phyloP scores from a whole-genome alignment of 805 yeast species.

The Candida stauntonica region DNA sequence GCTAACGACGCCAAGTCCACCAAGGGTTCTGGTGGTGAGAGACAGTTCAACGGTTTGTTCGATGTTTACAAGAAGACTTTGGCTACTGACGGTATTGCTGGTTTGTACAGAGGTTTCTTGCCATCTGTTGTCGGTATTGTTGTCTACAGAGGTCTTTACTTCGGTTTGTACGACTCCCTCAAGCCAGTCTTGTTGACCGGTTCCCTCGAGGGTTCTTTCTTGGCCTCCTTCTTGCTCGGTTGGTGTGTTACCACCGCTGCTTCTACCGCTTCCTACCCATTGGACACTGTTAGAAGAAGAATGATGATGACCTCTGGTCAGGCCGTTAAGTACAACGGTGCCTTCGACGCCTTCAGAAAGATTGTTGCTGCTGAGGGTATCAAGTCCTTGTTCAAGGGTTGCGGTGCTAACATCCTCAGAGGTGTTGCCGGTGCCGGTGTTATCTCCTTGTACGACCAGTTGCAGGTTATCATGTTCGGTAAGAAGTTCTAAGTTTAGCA shows the following conservation, averaged over 20 bases:
- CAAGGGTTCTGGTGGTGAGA: slow-evolving; percentile 78
- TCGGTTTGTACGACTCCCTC: slow-evolving; percentile 95
- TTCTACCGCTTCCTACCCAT: slow-evolving; percentile 98
- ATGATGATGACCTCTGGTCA: slow-evolving; percentile 99
- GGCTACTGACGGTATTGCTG: slow-evolving; percentile 95
- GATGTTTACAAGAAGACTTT: slow-evolving; percentile 96
- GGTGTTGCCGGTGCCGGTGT: slow-evolving; percentile 99
- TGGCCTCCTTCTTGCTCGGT: slow-evolving; percentile 94
- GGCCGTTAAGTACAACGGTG: slow-evolving; percentile 94
- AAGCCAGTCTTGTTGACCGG: slow-evolving; percentile 94
- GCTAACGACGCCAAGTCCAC: slow-evolving; percentile 93
- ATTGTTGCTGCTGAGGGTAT: slow-evolving; percentile 97
- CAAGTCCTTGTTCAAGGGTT: slow-evolving; percentile 92
- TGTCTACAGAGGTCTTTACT: slow-evolving; percentile 99
- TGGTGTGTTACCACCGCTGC: slow-evolving; percentile 99
- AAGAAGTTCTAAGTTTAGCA: slow-evolving; percentile 63
- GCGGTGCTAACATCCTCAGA: slow-evolving; percentile 99
- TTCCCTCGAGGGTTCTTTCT: slow-evolving; percentile 89
- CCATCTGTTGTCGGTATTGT: slow-evolving; percentile 97
- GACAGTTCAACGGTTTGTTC: slow-evolving; percentile 95
- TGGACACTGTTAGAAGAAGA: slow-evolving; percentile 99
- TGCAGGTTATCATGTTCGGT: slow-evolving; percentile 92
- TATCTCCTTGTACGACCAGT: slow-evolving; percentile 95
- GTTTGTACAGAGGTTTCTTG: slow-evolving; percentile 99
- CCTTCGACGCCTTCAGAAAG: slow-evolving; percentile 86